Conservation (phyloP, 148 eudicot genomes). For the Camellia granthamiana region DNA sequence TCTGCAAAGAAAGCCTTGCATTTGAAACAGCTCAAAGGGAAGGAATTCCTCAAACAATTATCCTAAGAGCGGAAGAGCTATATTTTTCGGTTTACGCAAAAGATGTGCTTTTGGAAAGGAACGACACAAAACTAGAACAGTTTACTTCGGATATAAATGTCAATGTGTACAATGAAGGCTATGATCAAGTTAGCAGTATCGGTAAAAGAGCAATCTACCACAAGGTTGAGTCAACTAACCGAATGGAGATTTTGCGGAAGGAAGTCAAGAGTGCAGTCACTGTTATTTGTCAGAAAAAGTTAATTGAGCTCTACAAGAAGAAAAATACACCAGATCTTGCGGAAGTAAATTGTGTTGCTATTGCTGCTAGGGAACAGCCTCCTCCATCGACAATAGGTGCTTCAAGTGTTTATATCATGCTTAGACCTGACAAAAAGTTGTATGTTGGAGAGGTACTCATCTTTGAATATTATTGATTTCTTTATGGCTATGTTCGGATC, state of each 20-base stretch:
- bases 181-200: conserved; percentile 12
- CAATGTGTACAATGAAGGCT: conserved; percentile 17
- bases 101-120: conserved; percentile 24
- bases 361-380: conserved; percentile 78
- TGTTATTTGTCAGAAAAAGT: conserved; percentile 49
- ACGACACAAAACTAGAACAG: conserved; percentile 3
- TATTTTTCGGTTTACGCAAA: conserved; percentile 53
- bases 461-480: background rate
- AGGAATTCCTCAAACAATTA: conserved; percentile 70
- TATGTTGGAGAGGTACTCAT: conserved; percentile 82
- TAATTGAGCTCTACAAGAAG: conserved; percentile 43
- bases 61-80: conserved; percentile 75
- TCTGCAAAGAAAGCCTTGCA: conserved; percentile 96
- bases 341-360: conserved; percentile 42
- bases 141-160: conserved; percentile 14
- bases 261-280: conserved; percentile 54
- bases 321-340: conserved; percentile 28
- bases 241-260: conserved; percentile 30
- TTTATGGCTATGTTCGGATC: too few species aligned
- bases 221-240: conserved; percentile 11
- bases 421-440: conserved; percentile 69
- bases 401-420: conserved; percentile 86
- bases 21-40: conserved; percentile 90
- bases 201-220: conserved; percentile 1
- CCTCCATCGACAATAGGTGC: conserved; percentile 91